phyloP scores from a whole-genome alignment of 352 stramenopile genomes.

The Aphanomyces invadans region DNA sequence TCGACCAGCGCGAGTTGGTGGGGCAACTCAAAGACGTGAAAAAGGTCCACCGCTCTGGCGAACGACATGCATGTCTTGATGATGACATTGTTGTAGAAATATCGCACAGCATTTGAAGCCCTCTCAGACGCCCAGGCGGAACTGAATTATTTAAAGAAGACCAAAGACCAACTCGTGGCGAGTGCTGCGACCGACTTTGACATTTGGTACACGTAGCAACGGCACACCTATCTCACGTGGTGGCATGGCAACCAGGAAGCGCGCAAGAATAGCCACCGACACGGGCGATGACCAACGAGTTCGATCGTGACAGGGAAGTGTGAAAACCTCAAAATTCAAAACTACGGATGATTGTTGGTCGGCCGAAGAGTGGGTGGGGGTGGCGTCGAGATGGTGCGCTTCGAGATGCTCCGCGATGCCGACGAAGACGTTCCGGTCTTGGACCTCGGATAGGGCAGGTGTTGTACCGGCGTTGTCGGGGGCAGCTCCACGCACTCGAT shows the following conservation, averaged over 20 bases:
- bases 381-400: background rate
- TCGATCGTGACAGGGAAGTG: too few species aligned
- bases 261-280: background rate
- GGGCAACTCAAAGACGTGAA: slow-evolving; percentile 5
- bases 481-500: background rate
- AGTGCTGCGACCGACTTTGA: slow-evolving; percentile 77
- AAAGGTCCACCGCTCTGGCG: slow-evolving; percentile 22
- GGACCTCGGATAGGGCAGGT: too few species aligned
- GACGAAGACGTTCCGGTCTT: too few species aligned
- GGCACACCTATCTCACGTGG: too few species aligned
- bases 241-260: too few species aligned
- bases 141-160: slow-evolving; percentile 53
- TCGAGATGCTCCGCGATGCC: background rate
- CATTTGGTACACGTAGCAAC: slow-evolving; percentile 67
- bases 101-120: slow-evolving; percentile 69
- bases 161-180: slow-evolving; percentile 63
- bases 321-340: too few species aligned
- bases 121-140: slow-evolving; percentile 67
- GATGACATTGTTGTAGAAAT: slow-evolving; percentile 31
- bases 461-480: background rate
- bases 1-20: background rate
- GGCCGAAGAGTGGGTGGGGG: background rate
- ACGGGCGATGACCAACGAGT: background rate
- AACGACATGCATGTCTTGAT: background rate
- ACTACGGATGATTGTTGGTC: too few species aligned